Evolutionary conservation across 139 green algal species (phyloP).

Genomic region (Chlamydomonas asymmetrica): DNA sequence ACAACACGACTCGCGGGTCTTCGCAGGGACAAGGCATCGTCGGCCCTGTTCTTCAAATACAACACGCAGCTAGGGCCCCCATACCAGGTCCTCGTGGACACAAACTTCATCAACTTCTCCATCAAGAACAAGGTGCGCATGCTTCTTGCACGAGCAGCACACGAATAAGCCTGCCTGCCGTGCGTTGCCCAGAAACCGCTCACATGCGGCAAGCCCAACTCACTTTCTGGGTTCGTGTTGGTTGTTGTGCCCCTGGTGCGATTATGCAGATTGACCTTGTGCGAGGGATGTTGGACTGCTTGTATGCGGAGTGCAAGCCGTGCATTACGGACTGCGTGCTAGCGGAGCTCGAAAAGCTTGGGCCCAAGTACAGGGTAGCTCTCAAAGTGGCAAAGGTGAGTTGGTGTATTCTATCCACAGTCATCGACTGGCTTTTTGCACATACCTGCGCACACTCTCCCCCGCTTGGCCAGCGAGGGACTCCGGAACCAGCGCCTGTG

Average conservation of each 20-base stretch:
- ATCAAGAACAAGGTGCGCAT: conserved; percentile 97
- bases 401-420: no score
- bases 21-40: conserved; percentile 81
- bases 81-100: conserved; percentile 98
- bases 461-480: neutral
- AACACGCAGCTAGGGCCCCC: conserved; percentile 97
- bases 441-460: neutral
- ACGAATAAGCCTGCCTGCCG: no score
- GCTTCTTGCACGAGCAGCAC: no score
- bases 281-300: conserved; percentile 97
- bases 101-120: conserved; percentile 99
- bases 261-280: conserved; percentile 93
- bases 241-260: neutral
- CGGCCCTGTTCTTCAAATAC: conserved; percentile 97
- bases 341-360: conserved; percentile 99
- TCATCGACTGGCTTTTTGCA: no score
- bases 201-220: neutral
- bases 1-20: no score
- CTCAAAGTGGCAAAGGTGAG: conserved; percentile 93
- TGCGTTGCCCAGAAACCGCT: neutral
- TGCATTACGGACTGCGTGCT: conserved; percentile 99
- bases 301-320: conserved; percentile 97
- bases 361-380: conserved; percentile 96
- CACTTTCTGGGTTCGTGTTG: no score
- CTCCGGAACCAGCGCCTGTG: no score